Evolutionary conservation across 306 rosid species (phyloP), one percentile per base, ranked within the genome.

Genomic region (Rosa lucieae): DNA sequence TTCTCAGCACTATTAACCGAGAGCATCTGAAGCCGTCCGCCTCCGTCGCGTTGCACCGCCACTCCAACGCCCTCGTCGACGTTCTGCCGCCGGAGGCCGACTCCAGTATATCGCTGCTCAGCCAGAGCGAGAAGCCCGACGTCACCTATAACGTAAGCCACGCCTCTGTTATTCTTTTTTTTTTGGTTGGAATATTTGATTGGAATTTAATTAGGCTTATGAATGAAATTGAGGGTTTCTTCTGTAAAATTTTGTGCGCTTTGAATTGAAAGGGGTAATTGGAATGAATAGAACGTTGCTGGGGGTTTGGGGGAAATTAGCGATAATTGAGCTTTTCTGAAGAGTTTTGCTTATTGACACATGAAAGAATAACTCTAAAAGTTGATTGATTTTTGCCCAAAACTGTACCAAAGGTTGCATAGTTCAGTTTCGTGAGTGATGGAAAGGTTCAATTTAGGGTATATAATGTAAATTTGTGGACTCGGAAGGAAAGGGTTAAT

Each of bases 101-200:
- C 42, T 95, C 99, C 4, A 95, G 99, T 20, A 95, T 95, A 47
- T 95, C 99, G 0, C 94, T 95, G 0, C 97, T 95, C 23, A 95
- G 99, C 78, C 99, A 95, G 86, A 93, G 98, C 0, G 99, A 95
- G 90, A 95, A 95, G 92, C 99, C 99, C 3, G 99, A 95, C 70
- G 99, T 95, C 80, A 88, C 98, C 66, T 95, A 95, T 79, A 89
- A 82, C 81, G 99, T 95, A 65, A 85, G 89, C 70, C 39, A 3
- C 17, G 56, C 15, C 47, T 43, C 47, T 1, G 46, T 42, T 42
- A 26, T 26, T 26, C 26, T n/a, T 21, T 53, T 71, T 79, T 17
- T 18, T n/a, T 80, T 72, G 75, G 10, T n/a, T 76, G 47, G 3
- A 8, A 44, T 11, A 44, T 0, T 8, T 44, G 47, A 5, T 39